Percentiles rank a stretch among this genome's conserved stretches.
phyloP scores from a whole-genome alignment of 2,329 filamentous ascomycete species.

The Cryphonectria carpinicola region DNA sequence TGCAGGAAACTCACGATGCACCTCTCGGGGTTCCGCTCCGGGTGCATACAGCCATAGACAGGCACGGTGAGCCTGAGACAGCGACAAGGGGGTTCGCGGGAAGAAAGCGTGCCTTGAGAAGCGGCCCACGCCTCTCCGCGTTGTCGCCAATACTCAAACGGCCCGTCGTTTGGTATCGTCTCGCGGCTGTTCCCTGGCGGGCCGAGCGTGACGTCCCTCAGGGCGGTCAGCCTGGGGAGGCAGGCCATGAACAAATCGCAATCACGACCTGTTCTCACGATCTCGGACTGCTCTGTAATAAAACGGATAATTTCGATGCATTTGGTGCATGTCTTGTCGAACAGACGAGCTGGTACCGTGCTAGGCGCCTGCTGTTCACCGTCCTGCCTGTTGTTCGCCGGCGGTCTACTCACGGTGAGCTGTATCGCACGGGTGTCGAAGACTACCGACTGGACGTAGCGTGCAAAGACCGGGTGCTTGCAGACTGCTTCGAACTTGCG shows the following conservation, averaged over 20 bases:
- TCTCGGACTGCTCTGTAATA: not conserved
- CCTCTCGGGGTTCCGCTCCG: not conserved
- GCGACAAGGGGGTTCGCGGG: not conserved
- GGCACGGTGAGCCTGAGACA: not conserved
- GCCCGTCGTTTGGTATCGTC: not conserved
- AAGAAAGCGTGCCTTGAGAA: too few relatives aligned
- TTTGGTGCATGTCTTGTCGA: not conserved
- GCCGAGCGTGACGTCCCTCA: not conserved
- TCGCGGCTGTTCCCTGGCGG: not conserved
- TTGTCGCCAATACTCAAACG: not conserved
- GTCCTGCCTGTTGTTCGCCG: not conserved
- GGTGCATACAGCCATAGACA: not conserved
- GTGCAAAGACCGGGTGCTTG: not conserved
- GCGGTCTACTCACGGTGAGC: not conserved
- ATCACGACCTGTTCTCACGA: not conserved
- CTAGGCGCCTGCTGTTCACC: not conserved
- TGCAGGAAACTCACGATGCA: not conserved
- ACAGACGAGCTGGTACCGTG: not conserved
- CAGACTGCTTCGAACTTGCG: not conserved
- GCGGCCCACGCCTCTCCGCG: not conserved
- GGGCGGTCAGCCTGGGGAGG: not conserved
- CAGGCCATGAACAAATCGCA: not conserved
- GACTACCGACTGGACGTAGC: not conserved
- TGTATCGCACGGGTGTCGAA: not conserved
- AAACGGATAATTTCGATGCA: not conserved